Conservation (phyloP, 768 basidiomycete genomes). For the Ramaria rubella region DNA sequence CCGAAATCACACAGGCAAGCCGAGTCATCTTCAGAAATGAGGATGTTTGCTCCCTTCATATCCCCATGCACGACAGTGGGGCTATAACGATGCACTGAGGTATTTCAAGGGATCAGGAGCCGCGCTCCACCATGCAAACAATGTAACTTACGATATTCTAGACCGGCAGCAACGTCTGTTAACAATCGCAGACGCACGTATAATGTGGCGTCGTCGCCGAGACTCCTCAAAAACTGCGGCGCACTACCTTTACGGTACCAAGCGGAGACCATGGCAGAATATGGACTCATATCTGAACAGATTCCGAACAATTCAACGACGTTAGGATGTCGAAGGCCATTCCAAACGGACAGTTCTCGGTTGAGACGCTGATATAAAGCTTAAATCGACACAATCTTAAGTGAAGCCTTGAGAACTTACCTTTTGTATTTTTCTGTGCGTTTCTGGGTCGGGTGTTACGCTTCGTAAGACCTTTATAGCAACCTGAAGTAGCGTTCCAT, state of each 20-base stretch:
- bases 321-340: background rate
- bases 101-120: background rate
- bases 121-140: too few relatives aligned
- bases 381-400: background rate
- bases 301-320: background rate
- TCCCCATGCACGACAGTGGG: background rate
- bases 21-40: constrained; percentile 34
- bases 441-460: background rate
- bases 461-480: background rate
- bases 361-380: background rate
- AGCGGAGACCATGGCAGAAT: background rate
- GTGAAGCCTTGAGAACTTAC: background rate
- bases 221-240: background rate
- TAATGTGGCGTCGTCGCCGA: background rate
- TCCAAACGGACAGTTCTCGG: background rate
- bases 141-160: background rate
- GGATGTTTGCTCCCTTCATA: constrained; percentile 34
- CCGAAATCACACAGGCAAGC: constrained; percentile 50
- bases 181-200: background rate
- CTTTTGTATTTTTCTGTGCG: background rate
- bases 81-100: background rate
- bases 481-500: background rate
- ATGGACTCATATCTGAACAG: background rate
- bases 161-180: background rate
- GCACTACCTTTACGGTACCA: background rate